Percentiles rank a stretch among this genome's conserved stretches.
phyloP scores from a whole-genome alignment of 176 grass and related monocot species.

The Ampelocalamus luodianensis region DNA sequence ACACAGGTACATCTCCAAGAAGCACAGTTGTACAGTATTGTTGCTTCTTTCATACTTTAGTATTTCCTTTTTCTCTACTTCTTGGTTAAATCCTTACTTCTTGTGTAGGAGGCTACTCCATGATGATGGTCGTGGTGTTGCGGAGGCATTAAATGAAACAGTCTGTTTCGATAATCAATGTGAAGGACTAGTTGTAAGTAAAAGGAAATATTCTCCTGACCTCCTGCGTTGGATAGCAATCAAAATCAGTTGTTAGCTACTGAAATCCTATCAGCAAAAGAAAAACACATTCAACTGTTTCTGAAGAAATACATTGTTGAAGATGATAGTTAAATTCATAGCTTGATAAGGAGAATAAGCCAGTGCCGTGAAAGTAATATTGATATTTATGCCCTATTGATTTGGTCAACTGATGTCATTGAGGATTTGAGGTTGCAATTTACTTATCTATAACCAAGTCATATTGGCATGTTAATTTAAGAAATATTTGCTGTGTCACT shows the following conservation, averaged over 20 bases:
- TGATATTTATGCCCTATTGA: constrained; percentile 8
- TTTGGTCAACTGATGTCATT: neutral
- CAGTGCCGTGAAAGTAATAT: neutral
- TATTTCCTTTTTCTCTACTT: neutral
- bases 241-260: constrained; percentile 7
- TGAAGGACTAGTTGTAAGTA: constrained; percentile 86
- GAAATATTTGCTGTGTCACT: neutral
- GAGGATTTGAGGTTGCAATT: neutral
- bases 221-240: constrained; percentile 8
- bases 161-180: constrained; percentile 69
- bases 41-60: constrained; percentile 29
- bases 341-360: neutral
- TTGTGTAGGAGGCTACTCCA: constrained; percentile 77
- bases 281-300: constrained; percentile 14
- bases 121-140: constrained; percentile 88
- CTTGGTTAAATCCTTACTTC: constrained; percentile 33
- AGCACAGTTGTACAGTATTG: constrained; percentile 23
- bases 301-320: neutral
- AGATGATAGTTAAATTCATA: neutral
- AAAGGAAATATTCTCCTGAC: constrained; percentile 4
- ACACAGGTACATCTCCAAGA: constrained; percentile 64
- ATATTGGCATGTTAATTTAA: constrained; percentile 1
- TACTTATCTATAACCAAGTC: neutral
- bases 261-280: constrained; percentile 28
- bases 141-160: constrained; percentile 83